Evolutionary conservation across 1,284 basidiomycete species (phyloP).

Genomic region (Cerioporus squamosus): DNA sequence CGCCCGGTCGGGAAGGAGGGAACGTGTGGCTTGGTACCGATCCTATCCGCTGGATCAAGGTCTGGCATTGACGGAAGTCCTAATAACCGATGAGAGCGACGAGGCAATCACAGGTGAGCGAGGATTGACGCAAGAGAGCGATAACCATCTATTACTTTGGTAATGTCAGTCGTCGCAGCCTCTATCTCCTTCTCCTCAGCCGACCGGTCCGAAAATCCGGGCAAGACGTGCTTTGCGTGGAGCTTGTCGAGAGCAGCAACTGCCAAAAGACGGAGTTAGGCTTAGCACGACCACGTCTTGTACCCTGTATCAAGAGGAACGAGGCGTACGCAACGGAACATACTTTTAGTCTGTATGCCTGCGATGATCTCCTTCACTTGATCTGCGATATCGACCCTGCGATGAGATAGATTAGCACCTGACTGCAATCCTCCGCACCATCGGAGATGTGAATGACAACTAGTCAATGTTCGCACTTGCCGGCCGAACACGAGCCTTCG

Average conservation of each 20-base stretch:
- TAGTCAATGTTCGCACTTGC: neutral
- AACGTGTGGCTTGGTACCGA: constrained; percentile 40
- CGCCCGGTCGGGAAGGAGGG: constrained; percentile 55
- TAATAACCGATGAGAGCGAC: constrained; percentile 37
- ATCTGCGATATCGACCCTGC: constrained; percentile 90
- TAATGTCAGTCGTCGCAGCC: constrained; percentile 80
- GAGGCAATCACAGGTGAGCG: constrained; percentile 6
- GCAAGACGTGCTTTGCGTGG: constrained; percentile 94
- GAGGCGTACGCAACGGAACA: constrained; percentile 36
- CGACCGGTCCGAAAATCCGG: constrained; percentile 94
- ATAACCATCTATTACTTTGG: constrained; percentile 23
- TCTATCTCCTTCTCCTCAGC: constrained; percentile 96
- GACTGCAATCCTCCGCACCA: neutral
- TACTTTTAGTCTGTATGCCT: constrained; percentile 79
- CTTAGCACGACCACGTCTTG: constrained; percentile 8
- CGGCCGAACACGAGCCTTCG: neutral
- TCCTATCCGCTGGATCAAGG: constrained; percentile 77
- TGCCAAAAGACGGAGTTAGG: constrained; percentile 39
- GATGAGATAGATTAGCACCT: constrained; percentile 16
- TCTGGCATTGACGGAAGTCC: constrained; percentile 87
- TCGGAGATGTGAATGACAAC: neutral
- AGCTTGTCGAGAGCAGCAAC: constrained; percentile 87
- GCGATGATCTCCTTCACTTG: constrained; percentile 83
- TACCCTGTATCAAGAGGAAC: constrained; percentile 11
- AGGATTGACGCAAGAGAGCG: constrained; percentile 1